Base-by-base conservation (phyloP, 2,329 filamentous ascomycete species). In the Calycina herbarum region DNA sequence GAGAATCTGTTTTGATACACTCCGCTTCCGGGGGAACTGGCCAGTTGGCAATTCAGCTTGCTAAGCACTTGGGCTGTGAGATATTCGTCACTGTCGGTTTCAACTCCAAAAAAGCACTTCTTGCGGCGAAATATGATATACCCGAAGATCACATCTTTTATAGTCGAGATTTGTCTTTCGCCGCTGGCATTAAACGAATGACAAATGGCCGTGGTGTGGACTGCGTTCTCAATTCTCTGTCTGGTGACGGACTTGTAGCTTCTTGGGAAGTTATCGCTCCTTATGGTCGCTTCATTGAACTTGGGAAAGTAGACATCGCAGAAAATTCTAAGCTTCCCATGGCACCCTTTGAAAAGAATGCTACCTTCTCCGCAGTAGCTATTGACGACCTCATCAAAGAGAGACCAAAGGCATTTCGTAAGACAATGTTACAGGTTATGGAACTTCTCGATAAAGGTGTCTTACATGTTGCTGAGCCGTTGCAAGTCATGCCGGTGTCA, bases 241-340 rank as follows among this genome's bases (percentile, higher is more conserved):
- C 68, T 29, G 61, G 59, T 17, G 65, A 69, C 67, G 72, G 61
- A 59, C 72, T 83, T 0, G 78, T 79, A 24, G 76, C 78, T 0
- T 80, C 78, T 0, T 83, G 79, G 80, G 66, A 75, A 8, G 82
- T 80, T 57, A 72, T 78, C 20, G 75, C 76, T 4, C 68, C 70
- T 0, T 74, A 74, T 59, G 78, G 78, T 2, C 68, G 74, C 7
- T 78, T 80, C 64, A 57, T 80, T 3, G 78, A 80, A 65, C 74
- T 79, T 54, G 75, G 74, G 0, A 76, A 75, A 54, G 72, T 40
- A 31, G 65, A 69, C 48, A 65, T 70, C 6, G 51, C 66, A 20
- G 20, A 38, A 15, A 60, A 64, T 6, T 57, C 33, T n/a, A 69
- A 78, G 1, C 79, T 82, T 75, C 45, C 69, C 0, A 68, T 69